These are phyloP conservation scores for Mycena citricolor DNA, from an alignment of 1,284 basidiomycete genomes.

Conservation along the genomic window DNA sequence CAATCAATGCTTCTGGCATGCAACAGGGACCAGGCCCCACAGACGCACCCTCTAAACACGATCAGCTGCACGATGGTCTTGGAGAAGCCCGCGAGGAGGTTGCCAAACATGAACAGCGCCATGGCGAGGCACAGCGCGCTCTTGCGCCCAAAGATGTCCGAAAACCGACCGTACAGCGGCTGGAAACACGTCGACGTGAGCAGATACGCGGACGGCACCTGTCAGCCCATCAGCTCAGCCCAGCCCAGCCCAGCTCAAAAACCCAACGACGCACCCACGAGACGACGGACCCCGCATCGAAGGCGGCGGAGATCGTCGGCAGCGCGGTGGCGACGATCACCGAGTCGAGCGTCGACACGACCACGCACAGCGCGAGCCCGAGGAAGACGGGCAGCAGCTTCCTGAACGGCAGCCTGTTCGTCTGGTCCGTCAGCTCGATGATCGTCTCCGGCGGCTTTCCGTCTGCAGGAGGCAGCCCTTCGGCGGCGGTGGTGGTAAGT, in stretches of 20 bases:
- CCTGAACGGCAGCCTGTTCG: conserved; percentile 69
- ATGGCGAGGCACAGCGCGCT: conserved; percentile 58
- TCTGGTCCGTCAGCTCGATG: conserved; percentile 68
- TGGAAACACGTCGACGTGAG: conserved; percentile 69
- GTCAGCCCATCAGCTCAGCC: too few species aligned
- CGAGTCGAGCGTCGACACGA: conserved; percentile 58
- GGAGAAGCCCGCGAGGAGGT: conserved; percentile 58
- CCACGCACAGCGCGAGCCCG: conserved; percentile 58
- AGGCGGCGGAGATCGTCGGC: conserved; percentile 66
- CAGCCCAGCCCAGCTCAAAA: too few species aligned
- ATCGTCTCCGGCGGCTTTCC: too few species aligned
- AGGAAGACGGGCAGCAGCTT: conserved; percentile 65
- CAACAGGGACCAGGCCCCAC: too few species aligned
- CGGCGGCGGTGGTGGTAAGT: too few species aligned
- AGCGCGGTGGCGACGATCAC: conserved; percentile 71
- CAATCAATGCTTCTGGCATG: not conserved
- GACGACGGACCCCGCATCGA: conserved; percentile 63
- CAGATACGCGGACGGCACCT: conserved; percentile 65
- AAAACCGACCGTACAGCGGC: conserved; percentile 64
- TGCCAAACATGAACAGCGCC: conserved; percentile 62
- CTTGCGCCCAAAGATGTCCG: conserved; percentile 78
- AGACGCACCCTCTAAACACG: conserved; percentile 52
- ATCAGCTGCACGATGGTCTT: conserved; percentile 70
- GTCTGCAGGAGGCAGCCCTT: too few species aligned
- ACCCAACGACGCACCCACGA: too few species aligned